A percentile compares a stretch with the other conserved stretches of the same genome.
Conservation (phyloP, 2,329 filamentous ascomycete species). For the Helminthosporium solani region DNA sequence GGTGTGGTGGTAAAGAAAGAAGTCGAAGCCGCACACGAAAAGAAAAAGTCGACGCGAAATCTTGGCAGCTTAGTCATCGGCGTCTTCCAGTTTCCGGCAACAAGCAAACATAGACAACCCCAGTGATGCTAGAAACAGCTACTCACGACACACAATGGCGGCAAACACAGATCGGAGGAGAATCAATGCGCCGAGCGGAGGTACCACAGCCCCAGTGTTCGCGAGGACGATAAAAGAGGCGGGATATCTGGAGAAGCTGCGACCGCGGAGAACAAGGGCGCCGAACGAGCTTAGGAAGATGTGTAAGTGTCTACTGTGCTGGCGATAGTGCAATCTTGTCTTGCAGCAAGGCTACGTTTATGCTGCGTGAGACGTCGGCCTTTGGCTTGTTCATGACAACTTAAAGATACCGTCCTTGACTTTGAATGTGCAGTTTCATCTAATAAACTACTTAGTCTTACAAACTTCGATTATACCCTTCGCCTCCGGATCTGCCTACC, state of each 20-base stretch:
- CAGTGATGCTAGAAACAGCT: not conserved
- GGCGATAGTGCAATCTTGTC: no score
- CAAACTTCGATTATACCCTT: conserved; percentile 91
- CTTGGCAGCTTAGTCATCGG: conserved; percentile 33
- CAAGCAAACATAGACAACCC: not conserved
- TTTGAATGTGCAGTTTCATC: no score
- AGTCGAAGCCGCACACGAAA: conserved; percentile 17
- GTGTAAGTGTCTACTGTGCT: conserved; percentile 63
- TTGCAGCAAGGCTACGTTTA: no score
- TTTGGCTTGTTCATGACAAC: no score
- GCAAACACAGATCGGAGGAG: conserved; percentile 69
- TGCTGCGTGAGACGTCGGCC: no score
- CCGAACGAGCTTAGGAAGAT: conserved; percentile 78
- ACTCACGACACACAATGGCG: conserved; percentile 17
- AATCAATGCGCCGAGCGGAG: conserved; percentile 81
- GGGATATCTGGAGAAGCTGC: conserved; percentile 46
- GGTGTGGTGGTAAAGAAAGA: conserved; percentile 18
- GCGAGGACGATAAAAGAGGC: conserved; percentile 53
- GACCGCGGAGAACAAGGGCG: conserved; percentile 60
- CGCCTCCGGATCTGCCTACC: conserved; percentile 88
- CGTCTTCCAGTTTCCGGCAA: conserved; percentile 14
- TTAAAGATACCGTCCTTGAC: no score
- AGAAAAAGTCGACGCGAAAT: conserved; percentile 18
- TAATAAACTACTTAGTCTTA: conserved; percentile 60
- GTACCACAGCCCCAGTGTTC: conserved; percentile 74